Conservation (phyloP, 2,329 filamentous ascomycete genomes). For the Cercospora citrullina region DNA sequence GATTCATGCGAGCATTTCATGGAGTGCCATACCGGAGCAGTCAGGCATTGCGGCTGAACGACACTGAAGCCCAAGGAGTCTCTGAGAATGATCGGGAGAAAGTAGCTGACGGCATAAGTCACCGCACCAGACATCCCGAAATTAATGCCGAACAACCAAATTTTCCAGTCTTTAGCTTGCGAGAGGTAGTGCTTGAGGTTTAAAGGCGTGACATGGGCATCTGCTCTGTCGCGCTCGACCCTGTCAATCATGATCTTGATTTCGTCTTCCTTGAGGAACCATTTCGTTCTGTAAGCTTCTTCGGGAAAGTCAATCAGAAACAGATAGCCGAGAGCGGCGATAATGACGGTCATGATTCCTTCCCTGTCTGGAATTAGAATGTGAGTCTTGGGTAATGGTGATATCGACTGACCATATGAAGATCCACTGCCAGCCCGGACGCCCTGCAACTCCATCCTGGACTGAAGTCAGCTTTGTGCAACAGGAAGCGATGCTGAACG, state of each 20-base stretch:
- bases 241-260: constrained; percentile 21
- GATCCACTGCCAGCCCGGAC: not conserved
- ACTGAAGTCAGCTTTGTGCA: not conserved
- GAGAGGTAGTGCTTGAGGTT: constrained; percentile 42
- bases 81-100: constrained; percentile 71
- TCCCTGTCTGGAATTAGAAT: constrained; percentile 1
- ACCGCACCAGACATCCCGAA: constrained; percentile 66
- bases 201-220: constrained; percentile 39
- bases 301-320: constrained; percentile 22
- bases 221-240: constrained; percentile 19
- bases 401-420: constrained; percentile 19
- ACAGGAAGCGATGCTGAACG: not conserved
- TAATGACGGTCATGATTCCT: constrained; percentile 5
- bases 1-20: not conserved
- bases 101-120: constrained; percentile 73
- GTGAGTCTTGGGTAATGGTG: not conserved
- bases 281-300: constrained; percentile 19
- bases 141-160: constrained; percentile 55
- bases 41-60: constrained; percentile 66
- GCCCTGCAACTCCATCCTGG: constrained; percentile 1
- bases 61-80: constrained; percentile 64
- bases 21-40: constrained; percentile 53
- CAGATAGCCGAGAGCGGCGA: not conserved
- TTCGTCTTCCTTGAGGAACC: constrained; percentile 17
- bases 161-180: constrained; percentile 50